Conservation (phyloP, 192 early-diverging fungal genomes). For the Coemansia interrupta region DNA sequence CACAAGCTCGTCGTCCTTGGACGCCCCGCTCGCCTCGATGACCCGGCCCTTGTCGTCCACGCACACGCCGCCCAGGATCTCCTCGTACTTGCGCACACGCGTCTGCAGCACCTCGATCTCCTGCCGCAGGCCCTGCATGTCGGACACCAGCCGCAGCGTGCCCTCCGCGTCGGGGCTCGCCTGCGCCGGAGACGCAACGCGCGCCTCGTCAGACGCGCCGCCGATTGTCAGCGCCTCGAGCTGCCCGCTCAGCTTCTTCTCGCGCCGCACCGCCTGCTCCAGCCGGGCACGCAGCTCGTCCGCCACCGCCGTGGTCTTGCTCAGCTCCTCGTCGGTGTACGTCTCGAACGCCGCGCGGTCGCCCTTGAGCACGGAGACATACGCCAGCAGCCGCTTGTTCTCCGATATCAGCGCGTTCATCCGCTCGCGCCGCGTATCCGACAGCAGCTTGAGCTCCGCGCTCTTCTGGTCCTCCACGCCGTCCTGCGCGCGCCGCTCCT, state of each 20-base stretch:
- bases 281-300: conserved; percentile 54
- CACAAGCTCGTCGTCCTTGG: conserved; percentile 32
- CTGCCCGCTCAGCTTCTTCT: conserved; percentile 48
- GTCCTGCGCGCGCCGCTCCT: conserved; percentile 47
- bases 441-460: conserved; percentile 50
- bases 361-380: conserved; percentile 51
- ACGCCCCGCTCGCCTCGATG: conserved; percentile 3
- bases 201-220: conserved; percentile 23
- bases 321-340: conserved; percentile 52
- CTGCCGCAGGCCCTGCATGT: conserved; percentile 32
- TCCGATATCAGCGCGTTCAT: conserved; percentile 58
- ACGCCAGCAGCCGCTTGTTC: conserved; percentile 57
- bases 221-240: conserved; percentile 41
- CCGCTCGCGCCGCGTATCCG: conserved; percentile 55
- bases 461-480: conserved; percentile 46
- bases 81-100: conserved; percentile 48
- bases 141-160: conserved; percentile 20
- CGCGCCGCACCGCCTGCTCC: conserved; percentile 49
- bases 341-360: conserved; percentile 55
- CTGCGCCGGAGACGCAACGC: conserved; percentile 26
- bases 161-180: conserved; percentile 22
- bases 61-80: conserved; percentile 27
- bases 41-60: conserved; percentile 28
- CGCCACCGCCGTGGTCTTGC: conserved; percentile 46
- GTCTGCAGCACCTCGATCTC: conserved; percentile 22